phyloP scores from a whole-genome alignment of 208 protist species.

The Trypanosomatidae sp. region DNA sequence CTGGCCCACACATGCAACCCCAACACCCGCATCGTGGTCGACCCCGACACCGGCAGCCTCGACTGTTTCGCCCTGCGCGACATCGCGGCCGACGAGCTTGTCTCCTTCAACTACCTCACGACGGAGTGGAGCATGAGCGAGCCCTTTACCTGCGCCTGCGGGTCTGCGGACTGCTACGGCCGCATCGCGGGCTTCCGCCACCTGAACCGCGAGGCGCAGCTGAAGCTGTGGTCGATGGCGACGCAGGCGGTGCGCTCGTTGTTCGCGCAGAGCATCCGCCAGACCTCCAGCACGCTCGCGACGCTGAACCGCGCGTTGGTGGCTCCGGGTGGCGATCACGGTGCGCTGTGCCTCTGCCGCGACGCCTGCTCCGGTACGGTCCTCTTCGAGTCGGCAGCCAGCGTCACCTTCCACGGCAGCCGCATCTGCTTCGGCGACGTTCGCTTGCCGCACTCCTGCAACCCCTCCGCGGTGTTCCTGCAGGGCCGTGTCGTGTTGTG shows the following conservation, averaged over 20 bases:
- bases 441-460: slow-evolving; percentile 70
- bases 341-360: slow-evolving; percentile 43
- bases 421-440: slow-evolving; percentile 59
- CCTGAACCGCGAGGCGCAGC: slow-evolving; percentile 43
- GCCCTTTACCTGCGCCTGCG: slow-evolving; percentile 77
- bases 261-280: slow-evolving; percentile 56
- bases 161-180: slow-evolving; percentile 46
- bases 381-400: slow-evolving; percentile 40
- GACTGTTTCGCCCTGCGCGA: slow-evolving; percentile 67
- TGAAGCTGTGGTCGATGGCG: slow-evolving; percentile 54
- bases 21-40: slow-evolving; percentile 77
- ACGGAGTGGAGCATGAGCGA: slow-evolving; percentile 89
- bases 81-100: slow-evolving; percentile 59
- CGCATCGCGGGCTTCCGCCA: slow-evolving; percentile 74
- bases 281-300: slow-evolving; percentile 40
- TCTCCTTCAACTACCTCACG: slow-evolving; percentile 89
- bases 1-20: slow-evolving; percentile 81
- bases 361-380: slow-evolving; percentile 64
- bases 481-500: slow-evolving; percentile 58
- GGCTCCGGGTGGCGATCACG: slow-evolving; percentile 21
- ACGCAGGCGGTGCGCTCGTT: slow-evolving; percentile 60
- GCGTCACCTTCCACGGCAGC: slow-evolving; percentile 28
- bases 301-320: slow-evolving; percentile 59
- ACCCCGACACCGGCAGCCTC: slow-evolving; percentile 53
- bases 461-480: slow-evolving; percentile 57